Evolutionary conservation across 805 yeast genomes (phyloP).

Genomic region (Teunomyces lycoperdinae): DNA sequence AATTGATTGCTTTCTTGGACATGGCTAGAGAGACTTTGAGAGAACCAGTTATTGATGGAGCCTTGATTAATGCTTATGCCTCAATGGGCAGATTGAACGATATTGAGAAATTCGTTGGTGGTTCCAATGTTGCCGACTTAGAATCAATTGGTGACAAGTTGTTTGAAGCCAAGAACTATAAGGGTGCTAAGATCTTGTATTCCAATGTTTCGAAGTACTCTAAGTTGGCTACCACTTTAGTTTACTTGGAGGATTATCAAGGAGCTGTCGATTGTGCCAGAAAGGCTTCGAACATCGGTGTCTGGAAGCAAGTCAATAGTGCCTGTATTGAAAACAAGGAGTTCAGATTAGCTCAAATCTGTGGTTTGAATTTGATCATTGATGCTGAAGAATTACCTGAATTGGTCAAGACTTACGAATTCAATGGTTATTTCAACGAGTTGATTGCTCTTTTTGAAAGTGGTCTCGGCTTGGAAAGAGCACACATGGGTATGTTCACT

Average conservation of each 20-base stretch:
- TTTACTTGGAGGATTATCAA: conserved; percentile 87
- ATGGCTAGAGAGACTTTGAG: conserved; percentile 92
- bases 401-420: conserved; percentile 81
- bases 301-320: conserved; percentile 96
- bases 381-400: conserved; percentile 97
- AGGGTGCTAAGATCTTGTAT: conserved; percentile 89
- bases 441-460: conserved; percentile 90
- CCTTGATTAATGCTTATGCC: conserved; percentile 85
- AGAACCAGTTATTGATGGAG: conserved; percentile 92
- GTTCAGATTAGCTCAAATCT: conserved; percentile 95
- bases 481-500: conserved; percentile 99
- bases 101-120: conserved; percentile 78
- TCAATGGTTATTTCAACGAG: conserved; percentile 88
- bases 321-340: conserved; percentile 95
- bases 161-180: conserved; percentile 75
- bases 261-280: conserved; percentile 98
- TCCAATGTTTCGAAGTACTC: conserved; percentile 89
- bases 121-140: conserved; percentile 89
- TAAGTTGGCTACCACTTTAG: conserved; percentile 94
- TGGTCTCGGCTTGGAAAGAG: conserved; percentile 94
- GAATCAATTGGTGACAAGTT: conserved; percentile 91
- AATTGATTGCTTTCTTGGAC: conserved; percentile 75
- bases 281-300: conserved; percentile 89
- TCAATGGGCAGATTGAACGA: conserved; percentile 70
- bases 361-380: conserved; percentile 94